Conservation (phyloP, 352 stramenopile genomes). For the Phytophthora crassamura region DNA sequence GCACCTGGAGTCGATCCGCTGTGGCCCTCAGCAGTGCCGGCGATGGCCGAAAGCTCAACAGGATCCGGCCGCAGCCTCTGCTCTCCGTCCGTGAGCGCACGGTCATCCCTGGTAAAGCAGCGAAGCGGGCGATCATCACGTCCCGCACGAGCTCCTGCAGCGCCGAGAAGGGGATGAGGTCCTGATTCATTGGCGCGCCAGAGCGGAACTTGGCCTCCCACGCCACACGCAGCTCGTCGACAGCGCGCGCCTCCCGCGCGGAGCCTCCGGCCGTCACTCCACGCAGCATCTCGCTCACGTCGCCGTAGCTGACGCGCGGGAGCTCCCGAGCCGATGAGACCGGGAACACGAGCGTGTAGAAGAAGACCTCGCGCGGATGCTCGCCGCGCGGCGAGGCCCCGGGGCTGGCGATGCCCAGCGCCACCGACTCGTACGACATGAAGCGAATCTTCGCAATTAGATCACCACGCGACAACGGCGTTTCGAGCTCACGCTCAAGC, state of each 20-base stretch:
- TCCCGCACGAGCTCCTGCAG: slow-evolving; percentile 77
- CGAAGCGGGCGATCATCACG: slow-evolving; percentile 72
- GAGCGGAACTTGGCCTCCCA: slow-evolving; percentile 81
- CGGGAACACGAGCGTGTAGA: slow-evolving; percentile 80
- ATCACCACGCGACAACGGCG: slow-evolving; percentile 13
- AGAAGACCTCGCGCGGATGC: slow-evolving; percentile 47
- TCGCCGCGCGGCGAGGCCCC: slow-evolving; percentile 50
- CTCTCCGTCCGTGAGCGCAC: slow-evolving; percentile 15
- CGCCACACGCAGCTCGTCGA: slow-evolving; percentile 57
- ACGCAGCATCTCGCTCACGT: slow-evolving; percentile 59
- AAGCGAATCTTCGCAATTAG: background rate
- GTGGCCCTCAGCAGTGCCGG: slow-evolving; percentile 48
- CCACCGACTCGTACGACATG: slow-evolving; percentile 58
- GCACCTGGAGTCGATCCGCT: slow-evolving; percentile 51
- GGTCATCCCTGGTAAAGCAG: slow-evolving; percentile 48
- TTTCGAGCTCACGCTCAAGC: background rate
- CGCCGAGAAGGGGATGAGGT: slow-evolving; percentile 58
- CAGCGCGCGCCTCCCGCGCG: slow-evolving; percentile 45
- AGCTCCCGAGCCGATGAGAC: slow-evolving; percentile 3
- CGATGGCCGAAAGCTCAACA: slow-evolving; percentile 66
- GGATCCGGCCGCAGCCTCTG: slow-evolving; percentile 21
- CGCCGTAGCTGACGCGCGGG: slow-evolving; percentile 54
- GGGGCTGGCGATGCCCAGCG: slow-evolving; percentile 45
- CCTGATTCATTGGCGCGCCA: slow-evolving; percentile 41
- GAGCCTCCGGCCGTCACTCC: slow-evolving; percentile 54